Evolutionary conservation across 2,329 filamentous ascomycete species (phyloP).

Genomic region (Penicillium sp.): DNA sequence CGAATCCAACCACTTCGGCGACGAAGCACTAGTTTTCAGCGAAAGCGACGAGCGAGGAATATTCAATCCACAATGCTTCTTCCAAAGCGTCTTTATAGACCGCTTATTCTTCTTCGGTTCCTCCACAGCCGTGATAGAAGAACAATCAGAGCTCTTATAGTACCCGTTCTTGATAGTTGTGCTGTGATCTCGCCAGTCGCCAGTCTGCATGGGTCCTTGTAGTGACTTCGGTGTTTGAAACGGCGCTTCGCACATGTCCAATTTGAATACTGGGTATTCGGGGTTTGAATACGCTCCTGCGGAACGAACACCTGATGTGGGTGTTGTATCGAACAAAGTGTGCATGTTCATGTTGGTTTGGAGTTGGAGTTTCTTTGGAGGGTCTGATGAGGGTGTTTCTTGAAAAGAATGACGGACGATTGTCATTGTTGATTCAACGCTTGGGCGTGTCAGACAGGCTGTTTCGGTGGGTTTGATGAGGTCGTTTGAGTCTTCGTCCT

Average conservation of each 20-base stretch:
- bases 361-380: conserved; percentile 12
- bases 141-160: background rate
- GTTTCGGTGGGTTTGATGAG: conserved; percentile 18
- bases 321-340: conserved; percentile 16
- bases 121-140: background rate
- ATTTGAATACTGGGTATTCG: conserved; percentile 21
- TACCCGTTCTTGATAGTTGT: background rate
- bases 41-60: conserved; percentile 16
- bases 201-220: background rate
- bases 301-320: conserved; percentile 5
- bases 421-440: conserved; percentile 17
- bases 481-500: conserved; percentile 24
- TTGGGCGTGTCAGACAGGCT: conserved; percentile 13
- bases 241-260: conserved; percentile 19
- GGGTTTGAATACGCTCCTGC: conserved; percentile 6
- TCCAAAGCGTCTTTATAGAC: conserved; percentile 18
- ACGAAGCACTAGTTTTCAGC: conserved; percentile 5
- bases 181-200: background rate
- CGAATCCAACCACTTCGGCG: conserved; percentile 16
- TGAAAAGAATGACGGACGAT: conserved; percentile 14
- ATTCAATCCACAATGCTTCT: conserved; percentile 14
- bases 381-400: conserved; percentile 13
- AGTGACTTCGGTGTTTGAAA: conserved; percentile 9
- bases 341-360: conserved; percentile 10
- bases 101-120: conserved; percentile 10